Percentiles rank a stretch among this genome's conserved stretches.
Conservation (phyloP, 1,284 basidiomycete genomes). For the Malassezia nana region DNA sequence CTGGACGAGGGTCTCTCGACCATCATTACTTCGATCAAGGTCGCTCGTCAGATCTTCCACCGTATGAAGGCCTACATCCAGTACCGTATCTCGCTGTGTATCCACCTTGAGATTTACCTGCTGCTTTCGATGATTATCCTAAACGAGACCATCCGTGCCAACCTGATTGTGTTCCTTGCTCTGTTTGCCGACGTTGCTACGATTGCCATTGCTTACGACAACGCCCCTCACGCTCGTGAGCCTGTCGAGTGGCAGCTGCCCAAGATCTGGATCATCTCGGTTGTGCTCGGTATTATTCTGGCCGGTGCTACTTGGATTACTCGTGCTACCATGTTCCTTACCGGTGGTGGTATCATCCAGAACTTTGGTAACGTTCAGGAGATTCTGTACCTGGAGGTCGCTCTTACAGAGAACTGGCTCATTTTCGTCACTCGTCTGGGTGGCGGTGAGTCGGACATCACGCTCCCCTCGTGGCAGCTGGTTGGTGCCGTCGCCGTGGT, state of each 20-base stretch:
- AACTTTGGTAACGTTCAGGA: constrained; percentile 55
- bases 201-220: constrained; percentile 55
- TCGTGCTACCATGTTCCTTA: constrained; percentile 53
- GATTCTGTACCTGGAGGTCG: constrained; percentile 56
- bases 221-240: constrained; percentile 52
- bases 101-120: constrained; percentile 56
- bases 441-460: constrained; percentile 46
- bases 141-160: constrained; percentile 56
- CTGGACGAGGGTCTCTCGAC: constrained; percentile 52
- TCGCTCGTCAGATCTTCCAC: constrained; percentile 57
- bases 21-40: constrained; percentile 56
- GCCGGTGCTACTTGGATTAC: constrained; percentile 55
- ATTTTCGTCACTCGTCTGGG: constrained; percentile 53
- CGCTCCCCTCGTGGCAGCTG: constrained; percentile 53
- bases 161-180: constrained; percentile 56
- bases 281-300: constrained; percentile 51
- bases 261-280: constrained; percentile 56
- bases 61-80: constrained; percentile 55
- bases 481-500: constrained; percentile 53
- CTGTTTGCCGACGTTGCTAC: constrained; percentile 55
- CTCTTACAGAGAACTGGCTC: constrained; percentile 56
- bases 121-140: constrained; percentile 53
- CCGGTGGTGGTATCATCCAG: constrained; percentile 53
- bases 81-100: constrained; percentile 51
- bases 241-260: constrained; percentile 58